Evolutionary conservation across 108 stramenopile genomes (phyloP).

Genomic region (Schizochytrium sp.): DNA sequence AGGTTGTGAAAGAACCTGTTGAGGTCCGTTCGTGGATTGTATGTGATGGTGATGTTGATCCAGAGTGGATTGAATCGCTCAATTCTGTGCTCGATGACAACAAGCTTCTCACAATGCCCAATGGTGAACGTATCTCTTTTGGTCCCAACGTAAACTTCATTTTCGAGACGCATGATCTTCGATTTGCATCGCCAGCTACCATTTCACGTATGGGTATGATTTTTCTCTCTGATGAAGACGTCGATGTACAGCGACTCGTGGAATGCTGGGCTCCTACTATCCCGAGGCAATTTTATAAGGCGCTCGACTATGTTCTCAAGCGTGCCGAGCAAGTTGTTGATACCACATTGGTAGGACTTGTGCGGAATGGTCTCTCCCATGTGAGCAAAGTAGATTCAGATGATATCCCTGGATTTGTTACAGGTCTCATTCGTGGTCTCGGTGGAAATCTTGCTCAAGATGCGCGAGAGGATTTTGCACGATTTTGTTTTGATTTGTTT

Average conservation of each 20-base stretch:
- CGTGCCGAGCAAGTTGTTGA: slow-evolving; percentile 72
- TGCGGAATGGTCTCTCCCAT: slow-evolving; percentile 74
- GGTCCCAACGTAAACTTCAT: slow-evolving; percentile 80
- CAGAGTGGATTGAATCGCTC: slow-evolving; percentile 78
- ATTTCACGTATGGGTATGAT: slow-evolving; percentile 82
- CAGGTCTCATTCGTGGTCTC: slow-evolving; percentile 74
- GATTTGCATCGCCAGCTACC: slow-evolving; percentile 79
- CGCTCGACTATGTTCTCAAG: slow-evolving; percentile 58
- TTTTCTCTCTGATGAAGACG: slow-evolving; percentile 79
- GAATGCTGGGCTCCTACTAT: slow-evolving; percentile 65
- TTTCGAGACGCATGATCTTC: slow-evolving; percentile 80
- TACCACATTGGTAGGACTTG: slow-evolving; percentile 77
- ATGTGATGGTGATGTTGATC: slow-evolving; percentile 73
- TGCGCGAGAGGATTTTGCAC: slow-evolving; percentile 71
- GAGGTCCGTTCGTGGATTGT: slow-evolving; percentile 76
- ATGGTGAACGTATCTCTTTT: slow-evolving; percentile 80
- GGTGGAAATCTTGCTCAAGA: slow-evolving; percentile 73
- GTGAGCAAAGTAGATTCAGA: slow-evolving; percentile 62
- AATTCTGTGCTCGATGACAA: slow-evolving; percentile 83
- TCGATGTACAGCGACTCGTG: slow-evolving; percentile 70
- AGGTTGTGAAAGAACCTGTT: slow-evolving; percentile 74
- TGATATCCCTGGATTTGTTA: slow-evolving; percentile 66
- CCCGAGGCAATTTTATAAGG: slow-evolving; percentile 72
- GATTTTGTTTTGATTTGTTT: slow-evolving; percentile 73
- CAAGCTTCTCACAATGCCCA: slow-evolving; percentile 80